Percentiles rank a stretch among this genome's conserved stretches.
These are phyloP conservation scores for Vitis hybrid DNA, from an alignment of 177 flowering plant species.

Conservation along the genomic window DNA sequence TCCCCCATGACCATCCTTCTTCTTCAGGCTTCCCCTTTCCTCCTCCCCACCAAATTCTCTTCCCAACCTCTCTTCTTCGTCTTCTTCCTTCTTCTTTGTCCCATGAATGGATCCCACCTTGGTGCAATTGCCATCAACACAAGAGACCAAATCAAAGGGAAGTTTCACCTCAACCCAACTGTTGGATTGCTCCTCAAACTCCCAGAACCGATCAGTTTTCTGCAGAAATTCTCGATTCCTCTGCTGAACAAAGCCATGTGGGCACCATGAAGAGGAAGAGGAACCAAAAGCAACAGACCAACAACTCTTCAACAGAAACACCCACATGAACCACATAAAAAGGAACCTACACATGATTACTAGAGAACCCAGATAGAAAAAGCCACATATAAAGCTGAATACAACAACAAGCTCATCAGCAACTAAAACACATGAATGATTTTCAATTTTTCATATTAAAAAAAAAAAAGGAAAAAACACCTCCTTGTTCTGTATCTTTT, in stretches of 20 bases:
- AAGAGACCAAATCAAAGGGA: conserved; percentile 73
- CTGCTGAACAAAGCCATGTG: conserved; percentile 28
- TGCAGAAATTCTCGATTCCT: conserved; percentile 40
- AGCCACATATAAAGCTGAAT: not conserved
- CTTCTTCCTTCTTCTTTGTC: conserved; percentile 21
- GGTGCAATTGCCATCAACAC: conserved; percentile 60
- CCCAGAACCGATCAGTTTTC: conserved; percentile 68
- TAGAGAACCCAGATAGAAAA: conserved; percentile 9
- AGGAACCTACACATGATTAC: conserved; percentile 20
- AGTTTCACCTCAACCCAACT: conserved; percentile 73
- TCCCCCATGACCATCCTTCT: conserved; percentile 16
- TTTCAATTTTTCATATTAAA: no score
- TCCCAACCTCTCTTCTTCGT: not conserved
- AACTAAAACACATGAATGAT: no score
- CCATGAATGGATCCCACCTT: conserved; percentile 52
- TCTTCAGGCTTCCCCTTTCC: conserved; percentile 5
- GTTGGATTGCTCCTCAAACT: conserved; percentile 60
- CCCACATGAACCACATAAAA: conserved; percentile 29
- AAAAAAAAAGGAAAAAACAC: not conserved
- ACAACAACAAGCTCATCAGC: no score
- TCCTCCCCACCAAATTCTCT: conserved; percentile 14
- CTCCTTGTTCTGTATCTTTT: conserved; percentile 13
- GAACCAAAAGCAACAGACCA: conserved; percentile 15
- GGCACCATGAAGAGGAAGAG: conserved; percentile 46
- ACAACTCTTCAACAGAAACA: conserved; percentile 22